Base-by-base conservation (phyloP, 2,329 filamentous ascomycete species). In the Pseudogymnoascus sp. region DNA sequence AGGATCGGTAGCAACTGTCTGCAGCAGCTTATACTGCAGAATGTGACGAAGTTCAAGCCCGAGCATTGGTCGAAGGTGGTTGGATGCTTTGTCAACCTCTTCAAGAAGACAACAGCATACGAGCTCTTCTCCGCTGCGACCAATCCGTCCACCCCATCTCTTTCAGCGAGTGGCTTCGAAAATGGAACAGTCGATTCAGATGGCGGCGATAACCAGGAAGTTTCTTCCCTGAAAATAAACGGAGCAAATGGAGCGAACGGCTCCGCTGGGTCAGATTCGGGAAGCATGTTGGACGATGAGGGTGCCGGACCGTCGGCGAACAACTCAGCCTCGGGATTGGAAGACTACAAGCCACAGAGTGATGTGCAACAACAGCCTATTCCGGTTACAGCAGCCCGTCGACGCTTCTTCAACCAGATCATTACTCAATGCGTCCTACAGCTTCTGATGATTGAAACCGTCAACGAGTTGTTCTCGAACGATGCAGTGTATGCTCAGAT, bases 371-470 rank as follows among this genome's bases (percentile, higher is more conserved):
- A 94, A 73, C 91, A 95, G 63, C 91, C 93, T 0, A 83, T 96
- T 5, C 89, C 95, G 1, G 93, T 99, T 4, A 97, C 94, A 1
- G 91, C 92, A 2, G 92, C 94, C 0, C 89, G 94, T 25, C 86
- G 94, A 36, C 88, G 92, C 59, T 97, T 97, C 79, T 99, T 99
- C 81, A 99, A 99, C 77, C 90, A 93, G 67, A 99, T 99, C 74
- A 99, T 99, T 74, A 97, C 93, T 12, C 93, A 95, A 67, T 99
- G 94, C 72, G 95, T 99, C 3, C 80, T 99, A 7, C 95, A 99
- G 74, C 84, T 99, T 2, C 85, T 99, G 65, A 99, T 99, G 92
- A 99, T 99, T 68, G 95, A 99, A 74, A 99, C 95, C 0, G 95
- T 99, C 41, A 95, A 96, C 70, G 95, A 99, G 74, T 85, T 99